Evolutionary conservation across 257 asterid species (phyloP).

Genomic region (Fraxinus americana): DNA sequence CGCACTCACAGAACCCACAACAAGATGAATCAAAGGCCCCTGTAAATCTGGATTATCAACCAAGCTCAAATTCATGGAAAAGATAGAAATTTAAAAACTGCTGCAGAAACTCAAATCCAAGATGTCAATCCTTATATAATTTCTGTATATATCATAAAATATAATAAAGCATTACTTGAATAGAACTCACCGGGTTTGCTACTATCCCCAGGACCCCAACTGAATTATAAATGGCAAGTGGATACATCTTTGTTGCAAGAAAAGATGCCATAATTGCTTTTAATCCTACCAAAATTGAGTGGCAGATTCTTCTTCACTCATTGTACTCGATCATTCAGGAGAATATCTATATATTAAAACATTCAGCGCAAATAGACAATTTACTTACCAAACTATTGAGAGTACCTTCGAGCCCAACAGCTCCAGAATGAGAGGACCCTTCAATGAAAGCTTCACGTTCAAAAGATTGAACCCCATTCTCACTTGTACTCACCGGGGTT

Average conservation of each 20-base stretch:
- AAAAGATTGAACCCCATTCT: too few species aligned
- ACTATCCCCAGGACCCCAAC: slow-evolving; percentile 14
- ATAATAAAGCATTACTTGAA: slow-evolving; percentile 14
- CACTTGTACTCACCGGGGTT: too few species aligned
- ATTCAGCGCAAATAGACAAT: too few species aligned
- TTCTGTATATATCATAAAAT: background rate
- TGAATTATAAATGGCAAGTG: slow-evolving; percentile 32
- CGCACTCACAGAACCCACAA: background rate
- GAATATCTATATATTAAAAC: too few species aligned
- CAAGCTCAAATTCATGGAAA: background rate
- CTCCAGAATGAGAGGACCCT: too few species aligned
- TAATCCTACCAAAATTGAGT: slow-evolving; percentile 14
- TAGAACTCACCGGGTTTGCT: slow-evolving; percentile 24
- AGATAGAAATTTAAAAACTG: background rate
- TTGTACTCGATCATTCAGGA: too few species aligned
- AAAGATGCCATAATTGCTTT: slow-evolving; percentile 36
- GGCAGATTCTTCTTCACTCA: too few species aligned
- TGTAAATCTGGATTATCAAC: background rate
- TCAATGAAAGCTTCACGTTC: too few species aligned
- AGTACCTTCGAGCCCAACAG: too few species aligned
- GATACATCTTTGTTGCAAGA: slow-evolving; percentile 23
- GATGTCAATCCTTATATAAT: background rate
- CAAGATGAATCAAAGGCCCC: background rate
- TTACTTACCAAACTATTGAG: too few species aligned
- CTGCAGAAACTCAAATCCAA: background rate